phyloP scores from a whole-genome alignment of 768 basidiomycete genomes.

The Suillus ampliporus region DNA sequence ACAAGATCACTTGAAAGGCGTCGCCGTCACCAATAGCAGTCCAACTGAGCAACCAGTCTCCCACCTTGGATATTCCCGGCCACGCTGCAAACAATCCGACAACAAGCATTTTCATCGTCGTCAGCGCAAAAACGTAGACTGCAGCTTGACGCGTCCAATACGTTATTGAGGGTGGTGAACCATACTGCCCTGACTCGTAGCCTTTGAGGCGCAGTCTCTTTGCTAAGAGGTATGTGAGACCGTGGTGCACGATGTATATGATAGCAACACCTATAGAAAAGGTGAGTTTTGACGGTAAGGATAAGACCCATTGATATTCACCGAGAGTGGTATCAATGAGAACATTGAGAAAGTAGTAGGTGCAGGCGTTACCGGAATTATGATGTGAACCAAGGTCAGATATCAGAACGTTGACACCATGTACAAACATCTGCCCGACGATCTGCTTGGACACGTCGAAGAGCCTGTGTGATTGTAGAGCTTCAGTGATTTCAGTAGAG shows the following conservation, averaged over 20 bases:
- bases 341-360: constrained; percentile 91
- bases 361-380: constrained; percentile 83
- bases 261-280: constrained; percentile 71
- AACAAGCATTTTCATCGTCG: constrained; percentile 93
- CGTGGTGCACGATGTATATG: constrained; percentile 75
- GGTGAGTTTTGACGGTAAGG: constrained; percentile 14
- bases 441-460: constrained; percentile 95
- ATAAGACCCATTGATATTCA: constrained; percentile 39
- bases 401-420: constrained; percentile 77
- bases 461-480: constrained; percentile 53
- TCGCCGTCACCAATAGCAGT: constrained; percentile 65
- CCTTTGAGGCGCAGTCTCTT: constrained; percentile 72
- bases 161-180: constrained; percentile 73
- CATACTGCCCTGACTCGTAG: constrained; percentile 88
- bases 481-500: constrained; percentile 18
- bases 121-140: constrained; percentile 81
- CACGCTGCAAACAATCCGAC: constrained; percentile 73
- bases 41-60: constrained; percentile 90
- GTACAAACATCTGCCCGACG: constrained; percentile 83
- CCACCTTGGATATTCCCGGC: constrained; percentile 72
- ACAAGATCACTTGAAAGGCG: constrained; percentile 81
- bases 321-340: constrained; percentile 80
- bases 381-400: constrained; percentile 77
- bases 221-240: constrained; percentile 66
- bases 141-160: constrained; percentile 81